phyloP scores from a whole-genome alignment of 1,284 basidiomycete species.

The Rhodotorula sp. region DNA sequence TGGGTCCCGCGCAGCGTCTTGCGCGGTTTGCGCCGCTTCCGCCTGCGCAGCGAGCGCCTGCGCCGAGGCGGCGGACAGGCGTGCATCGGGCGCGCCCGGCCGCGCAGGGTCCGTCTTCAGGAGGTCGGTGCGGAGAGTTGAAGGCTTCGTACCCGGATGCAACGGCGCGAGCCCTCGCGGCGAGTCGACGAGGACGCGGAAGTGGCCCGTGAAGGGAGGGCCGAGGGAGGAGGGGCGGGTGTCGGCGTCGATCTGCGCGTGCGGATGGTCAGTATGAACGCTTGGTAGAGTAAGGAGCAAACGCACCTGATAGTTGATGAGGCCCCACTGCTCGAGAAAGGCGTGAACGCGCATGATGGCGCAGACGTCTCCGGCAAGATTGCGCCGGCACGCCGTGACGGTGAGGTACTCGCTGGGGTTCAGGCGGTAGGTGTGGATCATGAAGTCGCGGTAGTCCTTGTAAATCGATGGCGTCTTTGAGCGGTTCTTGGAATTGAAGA shows the following conservation, averaged over 20 bases:
- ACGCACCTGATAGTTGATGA: slow-evolving; percentile 93
- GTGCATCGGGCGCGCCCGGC: slow-evolving; percentile 47
- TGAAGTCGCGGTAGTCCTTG: slow-evolving; percentile 99
- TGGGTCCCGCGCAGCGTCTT: slow-evolving; percentile 58
- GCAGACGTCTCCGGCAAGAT: slow-evolving; percentile 96
- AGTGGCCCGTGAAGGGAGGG: slow-evolving; percentile 97
- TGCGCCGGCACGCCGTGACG: slow-evolving; percentile 92
- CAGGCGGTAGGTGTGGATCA: slow-evolving; percentile 97
- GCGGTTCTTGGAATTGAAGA: slow-evolving; percentile 94
- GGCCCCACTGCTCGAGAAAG: slow-evolving; percentile 97
- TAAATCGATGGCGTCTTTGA: slow-evolving; percentile 96
- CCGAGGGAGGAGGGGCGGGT: slow-evolving; percentile 89
- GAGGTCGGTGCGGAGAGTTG: slow-evolving; percentile 77
- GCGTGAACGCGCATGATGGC: slow-evolving; percentile 99
- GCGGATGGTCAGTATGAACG: not conserved
- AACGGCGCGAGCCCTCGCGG: slow-evolving; percentile 93
- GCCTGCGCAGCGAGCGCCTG: slow-evolving; percentile 23
- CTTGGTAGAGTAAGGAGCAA: not conserved
- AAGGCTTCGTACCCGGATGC: slow-evolving; percentile 74
- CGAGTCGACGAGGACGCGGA: slow-evolving; percentile 94
- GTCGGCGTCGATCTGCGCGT: slow-evolving; percentile 91
- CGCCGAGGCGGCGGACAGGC: slow-evolving; percentile 26
- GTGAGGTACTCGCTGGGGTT: slow-evolving; percentile 95
- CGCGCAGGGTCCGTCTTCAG: slow-evolving; percentile 65
- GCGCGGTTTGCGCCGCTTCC: slow-evolving; percentile 7